Conservation (phyloP, 2,329 filamentous ascomycete genomes). For the Ceratocystis ficicola region DNA sequence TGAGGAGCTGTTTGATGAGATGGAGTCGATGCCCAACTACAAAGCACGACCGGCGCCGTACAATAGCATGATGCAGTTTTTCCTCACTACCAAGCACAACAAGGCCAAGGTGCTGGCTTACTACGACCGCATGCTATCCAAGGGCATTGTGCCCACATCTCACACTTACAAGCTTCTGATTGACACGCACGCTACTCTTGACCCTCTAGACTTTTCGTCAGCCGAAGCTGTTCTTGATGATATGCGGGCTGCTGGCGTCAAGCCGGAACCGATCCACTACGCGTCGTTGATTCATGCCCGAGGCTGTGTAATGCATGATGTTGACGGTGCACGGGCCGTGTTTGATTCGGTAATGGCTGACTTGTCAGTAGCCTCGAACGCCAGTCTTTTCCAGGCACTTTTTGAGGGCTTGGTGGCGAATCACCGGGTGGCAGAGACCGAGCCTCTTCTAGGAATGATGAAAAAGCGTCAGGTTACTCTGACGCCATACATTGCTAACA, state of each 20-base stretch:
- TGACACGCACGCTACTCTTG: constrained; percentile 86
- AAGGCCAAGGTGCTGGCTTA: constrained; percentile 86
- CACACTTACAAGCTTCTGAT: constrained; percentile 97
- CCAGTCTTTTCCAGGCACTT: constrained; percentile 90
- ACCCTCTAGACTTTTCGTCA: constrained; percentile 76
- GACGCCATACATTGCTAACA: constrained; percentile 97
- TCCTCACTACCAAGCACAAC: constrained; percentile 93
- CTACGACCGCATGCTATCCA: constrained; percentile 85
- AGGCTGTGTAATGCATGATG: constrained; percentile 85
- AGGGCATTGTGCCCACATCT: constrained; percentile 77
- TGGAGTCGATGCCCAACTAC: constrained; percentile 98
- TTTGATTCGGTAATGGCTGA: constrained; percentile 72
- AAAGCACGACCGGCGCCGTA: constrained; percentile 94
- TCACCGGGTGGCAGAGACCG: constrained; percentile 65
- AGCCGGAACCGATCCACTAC: constrained; percentile 86
- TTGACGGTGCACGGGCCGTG: constrained; percentile 65
- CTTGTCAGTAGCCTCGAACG: constrained; percentile 51
- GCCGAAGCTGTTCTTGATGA: constrained; percentile 71
- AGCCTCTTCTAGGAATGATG: constrained; percentile 67
- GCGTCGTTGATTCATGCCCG: constrained; percentile 91
- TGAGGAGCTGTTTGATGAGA: constrained; percentile 95
- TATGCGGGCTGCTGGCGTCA: constrained; percentile 61
- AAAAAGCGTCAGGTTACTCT: constrained; percentile 59
- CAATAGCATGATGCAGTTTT: constrained; percentile 99
- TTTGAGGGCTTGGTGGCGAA: constrained; percentile 97